Evolutionary conservation across 192 early-diverging fungal species (phyloP), one percentile per base, ranked within the genome.

Genomic region (Coemansia sp.): DNA sequence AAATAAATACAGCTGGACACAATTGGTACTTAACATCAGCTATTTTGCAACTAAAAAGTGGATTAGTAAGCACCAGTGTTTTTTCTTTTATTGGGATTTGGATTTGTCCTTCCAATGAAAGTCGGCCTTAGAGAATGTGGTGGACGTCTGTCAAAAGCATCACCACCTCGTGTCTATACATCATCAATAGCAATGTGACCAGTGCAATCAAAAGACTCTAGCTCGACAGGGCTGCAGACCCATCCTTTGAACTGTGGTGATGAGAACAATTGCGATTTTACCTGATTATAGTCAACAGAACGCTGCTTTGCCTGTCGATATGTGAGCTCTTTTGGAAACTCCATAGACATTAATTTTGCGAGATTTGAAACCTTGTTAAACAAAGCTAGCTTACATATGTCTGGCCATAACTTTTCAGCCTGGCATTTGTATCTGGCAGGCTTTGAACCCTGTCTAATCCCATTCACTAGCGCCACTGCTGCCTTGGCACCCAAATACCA

Each of bases 361-460:
- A 64, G 28, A 8, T 12, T 12, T 9, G 50, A 7, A 6, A 63
- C 21, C 14, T 10, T 9, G 27, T 24, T 21, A 41, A 71, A 70
- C 12, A 82, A 23, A 14, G 81, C 60, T 8, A 65, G 41, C 53
- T 78, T 78, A 61, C 81, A 75, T 25, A 82, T 68, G 7, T 64
- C 56, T 1, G 81, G 60, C 59, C 65, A 53, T 48, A 64, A 24
- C 25, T 68, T 71, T 31, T 22, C 44, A 14, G 66, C 27, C 41
- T 69, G 72, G 22, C 71, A 73, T 28, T 24, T 48, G 50, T 41
- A 56, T 19, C 61, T 71, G 34, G 66, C 57, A 22, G 64, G 47
- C 23, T 74, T 76, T 2, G 82, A 68, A n/a, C 85, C 85, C 54
- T 84, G 84, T 32, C 74, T 70, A 34, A 78, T 69, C 0, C 85